Base-by-base conservation (phyloP, 805 yeast species). In the Candida sanyiensis region DNA sequence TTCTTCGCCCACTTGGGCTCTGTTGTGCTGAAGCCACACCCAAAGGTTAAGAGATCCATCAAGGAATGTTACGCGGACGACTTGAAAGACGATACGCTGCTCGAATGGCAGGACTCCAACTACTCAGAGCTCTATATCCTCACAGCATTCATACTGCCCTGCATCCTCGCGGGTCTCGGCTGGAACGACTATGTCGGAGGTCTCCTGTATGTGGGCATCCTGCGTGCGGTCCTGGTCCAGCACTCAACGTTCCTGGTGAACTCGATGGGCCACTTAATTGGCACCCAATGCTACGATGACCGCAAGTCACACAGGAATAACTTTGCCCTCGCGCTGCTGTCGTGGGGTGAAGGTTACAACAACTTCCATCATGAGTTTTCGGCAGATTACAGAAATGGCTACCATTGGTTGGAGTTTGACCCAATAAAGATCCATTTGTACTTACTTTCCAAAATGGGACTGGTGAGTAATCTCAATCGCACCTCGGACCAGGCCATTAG, bases 291-390 rank as follows among this genome's bases (percentile, higher is more conserved):
- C 0, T 81, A 74, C 57, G 84, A 79, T 50, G 84, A 77, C 58
- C 73, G 77, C 33, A 82, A 83, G 51, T 75, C 94, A 42, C 90
- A 77, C 50, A 72, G 73, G 56, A 84, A 76, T 67, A 87, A 70
- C 55, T 76, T 40, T 79, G 13, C 58, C 75, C 34, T 72, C 79
- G 19, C 78, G 79, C 17, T 55, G 77, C 12, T 85, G 12, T 82
- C 96, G 0, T 78, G 83, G 55, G 97, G 97, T 10, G 96, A 89
- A 63, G 90, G 95, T 5, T 78, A 78, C 62, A 94, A 87, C 61
- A 89, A 88, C 63, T 90, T 83, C 66, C 97, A 89, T 64, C 96
- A 90, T 64, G 96, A 87, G 63, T 89, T 89, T 61, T 95, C 96
- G 6, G 79, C 83, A 47, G 97, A 89, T 62, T 88, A 82, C 63